Evolutionary conservation across 805 yeast genomes (phyloP), one percentile per base, ranked within the genome.

Genomic region (Hanseniaspora pseudoguilliermondii): DNA sequence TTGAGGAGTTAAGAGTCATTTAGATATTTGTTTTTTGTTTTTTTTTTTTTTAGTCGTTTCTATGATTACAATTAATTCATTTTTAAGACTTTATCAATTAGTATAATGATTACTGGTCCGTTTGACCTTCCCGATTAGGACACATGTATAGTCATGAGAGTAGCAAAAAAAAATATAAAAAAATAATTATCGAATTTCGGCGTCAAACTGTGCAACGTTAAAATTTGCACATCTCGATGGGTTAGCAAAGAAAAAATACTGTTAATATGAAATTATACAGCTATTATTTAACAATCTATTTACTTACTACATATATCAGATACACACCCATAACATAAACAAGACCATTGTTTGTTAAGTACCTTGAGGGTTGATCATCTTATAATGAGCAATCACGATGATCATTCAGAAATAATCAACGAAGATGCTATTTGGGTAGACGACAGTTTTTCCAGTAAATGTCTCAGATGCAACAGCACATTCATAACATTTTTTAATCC

Each of bases 401-500:
- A 32, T 38, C 46, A 20, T 5, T 3, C 41, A 27, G 40, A 41
- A 23, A 42, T 42, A 36, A 51, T 51, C 21, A 56, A 56, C 40
- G 55, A 47, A 7, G 27, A 40, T 23, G 47, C 55, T 9, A 49
- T 56, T 35, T 57, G 59, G 59, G 57, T 44, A 8, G 34, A 39
- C 6, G 57, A 57, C 47, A 39, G 23, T 27, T 48, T 54, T 32
- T 46, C 68, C 5, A 48, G 60, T 2, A 57, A 59, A 9, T 83
- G 88, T 61, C 70, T 73, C 34, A 64, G 74, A 16, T 83, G 88
- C 63, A 60, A 65, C 18, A 57, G 66, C 0, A 61, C 60, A 36
- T 83, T 77, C 64, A 71, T 52, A 16, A 35, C 76, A 1, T 69
- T 81, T 53, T 72, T 81, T 61, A 73, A 75, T 59, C 70, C 87